Evolutionary conservation across 2,329 filamentous ascomycete species (phyloP).

Genomic region (Fusarium sp.): DNA sequence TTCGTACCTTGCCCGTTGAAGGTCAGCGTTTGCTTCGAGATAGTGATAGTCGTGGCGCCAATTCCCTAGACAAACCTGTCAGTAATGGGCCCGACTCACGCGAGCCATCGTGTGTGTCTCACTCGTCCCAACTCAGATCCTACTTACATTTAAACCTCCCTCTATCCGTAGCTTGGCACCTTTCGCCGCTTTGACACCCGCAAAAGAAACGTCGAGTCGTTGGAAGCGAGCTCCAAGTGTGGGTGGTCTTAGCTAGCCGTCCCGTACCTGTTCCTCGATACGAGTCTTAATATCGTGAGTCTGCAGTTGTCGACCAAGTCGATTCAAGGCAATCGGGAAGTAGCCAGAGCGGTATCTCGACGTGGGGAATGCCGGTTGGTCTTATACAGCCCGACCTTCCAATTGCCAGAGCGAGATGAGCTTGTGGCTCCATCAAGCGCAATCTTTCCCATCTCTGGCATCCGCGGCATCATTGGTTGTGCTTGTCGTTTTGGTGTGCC

Average conservation of each 20-base stretch:
- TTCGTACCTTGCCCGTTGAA: not conserved
- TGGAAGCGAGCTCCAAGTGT: constrained; percentile 3
- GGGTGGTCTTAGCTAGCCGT: not conserved
- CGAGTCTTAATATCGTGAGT: not conserved
- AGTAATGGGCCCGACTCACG: constrained; percentile 25
- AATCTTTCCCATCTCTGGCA: constrained; percentile 25
- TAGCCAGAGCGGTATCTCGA: not conserved
- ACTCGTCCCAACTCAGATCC: constrained; percentile 29
- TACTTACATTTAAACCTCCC: constrained; percentile 20
- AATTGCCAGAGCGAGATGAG: constrained; percentile 9
- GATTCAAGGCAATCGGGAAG: not conserved
- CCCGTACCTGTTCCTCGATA: not conserved
- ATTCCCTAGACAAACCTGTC: constrained; percentile 24
- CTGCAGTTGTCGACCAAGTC: not conserved
- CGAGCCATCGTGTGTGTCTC: constrained; percentile 36
- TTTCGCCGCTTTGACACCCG: constrained; percentile 22
- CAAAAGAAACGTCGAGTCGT: constrained; percentile 21
- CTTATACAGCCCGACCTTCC: constrained; percentile 37
- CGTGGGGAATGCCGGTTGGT: constrained; percentile 36
- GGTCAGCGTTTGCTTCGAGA: not conserved
- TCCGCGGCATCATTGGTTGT: constrained; percentile 27
- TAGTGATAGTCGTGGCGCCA: constrained; percentile 17
- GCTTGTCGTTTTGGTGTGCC: constrained; percentile 26
- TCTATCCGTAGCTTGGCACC: constrained; percentile 18
- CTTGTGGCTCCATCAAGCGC: constrained; percentile 28